Percentiles rank a stretch among this genome's conserved stretches.
These are phyloP conservation scores for Mercurialis annua DNA, from an alignment of 345 rosid species.

Conservation along the genomic window DNA sequence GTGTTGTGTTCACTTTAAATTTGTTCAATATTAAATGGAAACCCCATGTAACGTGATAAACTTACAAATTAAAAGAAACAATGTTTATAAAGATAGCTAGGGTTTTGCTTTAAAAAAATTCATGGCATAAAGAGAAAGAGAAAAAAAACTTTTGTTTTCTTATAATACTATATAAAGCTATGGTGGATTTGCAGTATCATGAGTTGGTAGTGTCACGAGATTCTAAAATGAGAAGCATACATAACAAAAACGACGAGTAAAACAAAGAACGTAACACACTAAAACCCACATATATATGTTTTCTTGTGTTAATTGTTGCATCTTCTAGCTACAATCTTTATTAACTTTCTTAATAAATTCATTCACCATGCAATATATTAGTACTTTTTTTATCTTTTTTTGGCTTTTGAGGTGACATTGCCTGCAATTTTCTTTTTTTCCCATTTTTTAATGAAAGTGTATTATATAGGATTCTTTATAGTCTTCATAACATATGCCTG, in stretches of 20 bases:
- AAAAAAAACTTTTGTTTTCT: not conserved
- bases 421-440: not conserved
- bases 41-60: not conserved
- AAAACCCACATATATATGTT: constrained; percentile 3
- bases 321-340: not conserved
- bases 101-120: constrained; percentile 9
- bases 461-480: too few species aligned
- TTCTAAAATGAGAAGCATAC: not conserved
- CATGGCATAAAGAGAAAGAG: not conserved
- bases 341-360: too few species aligned
- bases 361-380: not conserved
- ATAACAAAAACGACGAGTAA: not conserved
- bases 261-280: not conserved
- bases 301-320: not conserved
- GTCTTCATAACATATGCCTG: too few species aligned
- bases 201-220: constrained; percentile 16
- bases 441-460: too few species aligned
- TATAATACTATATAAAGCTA: not conserved
- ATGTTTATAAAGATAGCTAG: not conserved
- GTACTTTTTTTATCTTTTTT: too few species aligned
- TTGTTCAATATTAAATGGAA: too few species aligned
- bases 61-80: too few species aligned
- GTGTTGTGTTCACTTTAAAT: too few species aligned
- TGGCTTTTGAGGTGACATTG: not conserved
- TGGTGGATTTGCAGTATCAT: not conserved